Conservation (phyloP, 192 early-diverging fungal species). For the Podila horticola region DNA sequence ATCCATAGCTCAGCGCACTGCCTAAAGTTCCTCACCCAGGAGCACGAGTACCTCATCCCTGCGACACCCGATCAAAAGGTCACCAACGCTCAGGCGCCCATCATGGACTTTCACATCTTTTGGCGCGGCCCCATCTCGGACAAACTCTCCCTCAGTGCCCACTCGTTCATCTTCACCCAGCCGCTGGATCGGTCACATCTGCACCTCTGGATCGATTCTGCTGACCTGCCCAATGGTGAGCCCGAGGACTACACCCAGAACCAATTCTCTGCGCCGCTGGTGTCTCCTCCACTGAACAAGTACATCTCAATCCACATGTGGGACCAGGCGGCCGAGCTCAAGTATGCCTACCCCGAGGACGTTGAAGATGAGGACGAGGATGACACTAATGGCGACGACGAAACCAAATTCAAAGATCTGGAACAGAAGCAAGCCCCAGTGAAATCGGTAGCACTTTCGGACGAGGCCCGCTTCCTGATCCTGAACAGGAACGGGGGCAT, state of each 20-base stretch:
- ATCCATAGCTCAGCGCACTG: conserved; percentile 42
- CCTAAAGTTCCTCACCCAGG: conserved; percentile 17
- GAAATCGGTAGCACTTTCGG: conserved; percentile 40
- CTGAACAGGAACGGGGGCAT: conserved; percentile 50
- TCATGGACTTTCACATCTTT: conserved; percentile 52
- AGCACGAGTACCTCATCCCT: conserved; percentile 37
- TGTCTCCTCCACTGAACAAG: conserved; percentile 10
- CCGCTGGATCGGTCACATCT: conserved; percentile 31
- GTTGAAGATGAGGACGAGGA: background rate
- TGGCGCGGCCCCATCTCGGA: conserved; percentile 51
- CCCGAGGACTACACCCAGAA: conserved; percentile 37
- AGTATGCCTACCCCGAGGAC: conserved; percentile 1
- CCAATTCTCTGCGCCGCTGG: conserved; percentile 19
- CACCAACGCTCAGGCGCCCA: background rate
- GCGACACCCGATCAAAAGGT: background rate
- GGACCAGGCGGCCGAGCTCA: conserved; percentile 32
- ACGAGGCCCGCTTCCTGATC: conserved; percentile 49
- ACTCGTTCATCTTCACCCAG: conserved; percentile 48
- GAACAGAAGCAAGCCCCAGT: background rate
- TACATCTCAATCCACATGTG: conserved; percentile 33
- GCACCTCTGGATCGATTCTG: conserved; percentile 50
- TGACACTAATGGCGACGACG: background rate
- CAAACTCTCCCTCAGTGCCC: conserved; percentile 32
- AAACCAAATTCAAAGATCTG: background rate
- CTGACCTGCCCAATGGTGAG: conserved; percentile 27